Base-by-base conservation (phyloP, 2,329 filamentous ascomycete genomes). In the Pyrenochaeta sp. region DNA sequence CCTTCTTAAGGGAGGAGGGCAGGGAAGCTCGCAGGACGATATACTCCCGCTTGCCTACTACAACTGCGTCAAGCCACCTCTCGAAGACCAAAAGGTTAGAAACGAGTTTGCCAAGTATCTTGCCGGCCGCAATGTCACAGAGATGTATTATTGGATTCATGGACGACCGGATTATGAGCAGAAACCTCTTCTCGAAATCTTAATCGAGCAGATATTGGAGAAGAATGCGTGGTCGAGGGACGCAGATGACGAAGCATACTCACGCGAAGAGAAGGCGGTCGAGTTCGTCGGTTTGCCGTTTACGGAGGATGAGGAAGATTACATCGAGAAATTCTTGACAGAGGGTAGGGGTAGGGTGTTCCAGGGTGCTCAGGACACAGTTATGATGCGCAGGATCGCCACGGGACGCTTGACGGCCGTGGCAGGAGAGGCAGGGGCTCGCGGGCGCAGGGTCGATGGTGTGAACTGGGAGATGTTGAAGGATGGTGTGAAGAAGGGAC, bases 251-350 rank as follows among this genome's bases (percentile, higher is more conserved):
- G 48, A 54, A 12, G 21, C 49, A 29, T 73, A 62, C 51, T 56
- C 67, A 17, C 73, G 80, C 17, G 84, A 85, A 2, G 79, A 82
- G 14, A 83, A 85, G 15, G 86, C 87, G 0, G 83, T 86, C 40
- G 89, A 94, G 71, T 80, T 96, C 0, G 83, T 91, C 7, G 87
- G 88, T 56, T 75, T 94, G 56, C 90, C 91, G 0, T 84, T 96
- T n/a, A 86, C 86, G 51, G 72, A 79, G 1, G 79, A 84, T 15
- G 92, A 96, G 69, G 90, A 93, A 69, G 71, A 70, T 4, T 94
- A 90, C 89, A 86, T 96, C 57, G 86, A 89, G 61, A 84, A 89
- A 21, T 89, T 84, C 52, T 77, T 96, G 32, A 80, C 85, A 0
- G 78, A 80, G 4, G 88, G 89, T 10, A 85, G 86, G 39, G 90